Evolutionary conservation across 1,284 basidiomycete species (phyloP).

Genomic region (Ganoderma lingzhi): DNA sequence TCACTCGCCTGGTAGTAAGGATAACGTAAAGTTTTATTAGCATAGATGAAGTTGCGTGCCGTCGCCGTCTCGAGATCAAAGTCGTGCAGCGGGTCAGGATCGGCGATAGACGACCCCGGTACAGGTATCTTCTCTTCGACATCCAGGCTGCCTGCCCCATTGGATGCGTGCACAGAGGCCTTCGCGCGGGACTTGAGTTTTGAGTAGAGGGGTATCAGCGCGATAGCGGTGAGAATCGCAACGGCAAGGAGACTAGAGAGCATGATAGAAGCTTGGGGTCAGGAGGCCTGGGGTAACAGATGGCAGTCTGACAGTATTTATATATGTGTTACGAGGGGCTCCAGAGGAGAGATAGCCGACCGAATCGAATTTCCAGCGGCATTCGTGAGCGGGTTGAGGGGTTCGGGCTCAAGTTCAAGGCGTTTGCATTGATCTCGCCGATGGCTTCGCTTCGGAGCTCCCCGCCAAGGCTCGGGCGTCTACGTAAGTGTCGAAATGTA

Average conservation of each 20-base stretch:
- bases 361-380: background rate
- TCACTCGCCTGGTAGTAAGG: slow-evolving; percentile 44
- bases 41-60: slow-evolving; percentile 46
- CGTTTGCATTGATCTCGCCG: background rate
- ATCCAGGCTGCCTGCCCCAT: background rate
- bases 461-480: too few species aligned
- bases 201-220: background rate
- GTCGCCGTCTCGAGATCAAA: slow-evolving; percentile 42
- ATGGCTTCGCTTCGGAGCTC: too few species aligned
- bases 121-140: background rate
- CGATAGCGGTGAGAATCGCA: background rate
- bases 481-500: too few species aligned
- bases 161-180: background rate
- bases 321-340: background rate
- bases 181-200: background rate
- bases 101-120: background rate
- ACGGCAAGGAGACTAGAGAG: background rate
- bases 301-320: background rate
- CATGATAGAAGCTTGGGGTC: background rate
- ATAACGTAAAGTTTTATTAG: slow-evolving; percentile 46
- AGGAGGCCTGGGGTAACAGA: background rate
- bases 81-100: slow-evolving; percentile 43
- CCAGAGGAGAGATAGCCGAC: background rate
- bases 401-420: background rate
- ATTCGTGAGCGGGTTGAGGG: background rate